Evolutionary conservation across 345 rosid genomes (phyloP).

Genomic region (Eucalyptus regnans): DNA sequence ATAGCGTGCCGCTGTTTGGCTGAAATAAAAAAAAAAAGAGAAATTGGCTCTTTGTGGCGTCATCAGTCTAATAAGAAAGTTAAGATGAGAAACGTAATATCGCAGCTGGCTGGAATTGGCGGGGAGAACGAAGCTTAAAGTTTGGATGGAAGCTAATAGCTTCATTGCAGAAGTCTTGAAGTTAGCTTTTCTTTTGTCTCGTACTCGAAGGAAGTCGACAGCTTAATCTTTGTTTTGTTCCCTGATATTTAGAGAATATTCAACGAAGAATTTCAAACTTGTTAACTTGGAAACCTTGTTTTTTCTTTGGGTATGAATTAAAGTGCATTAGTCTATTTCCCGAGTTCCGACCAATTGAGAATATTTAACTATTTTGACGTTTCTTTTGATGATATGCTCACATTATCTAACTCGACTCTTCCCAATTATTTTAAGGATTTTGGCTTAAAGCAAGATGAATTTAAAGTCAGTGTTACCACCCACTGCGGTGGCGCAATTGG

Average conservation of each 20-base stretch:
- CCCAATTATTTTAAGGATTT: not conserved
- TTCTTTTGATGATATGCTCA: not conserved
- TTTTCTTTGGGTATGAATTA: not conserved
- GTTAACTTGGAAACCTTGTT: not conserved
- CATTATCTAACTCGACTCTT: not conserved
- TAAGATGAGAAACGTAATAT: not conserved
- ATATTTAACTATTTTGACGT: not conserved
- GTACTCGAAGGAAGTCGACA: not conserved
- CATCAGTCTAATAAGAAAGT: not conserved
- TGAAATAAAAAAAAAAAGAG: no score
- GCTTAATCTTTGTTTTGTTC: not conserved
- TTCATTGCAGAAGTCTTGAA: not conserved
- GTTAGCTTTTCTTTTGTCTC: not conserved
- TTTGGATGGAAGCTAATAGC: not conserved
- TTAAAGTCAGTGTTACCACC: not conserved
- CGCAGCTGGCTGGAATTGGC: not conserved
- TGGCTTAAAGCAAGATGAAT: not conserved
- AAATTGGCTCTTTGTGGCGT: not conserved
- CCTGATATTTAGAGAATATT: not conserved
- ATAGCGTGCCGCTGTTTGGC: no score
- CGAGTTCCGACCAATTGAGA: not conserved
- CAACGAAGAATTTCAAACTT: not conserved
- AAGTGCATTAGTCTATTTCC: not conserved
- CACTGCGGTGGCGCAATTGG: no score
- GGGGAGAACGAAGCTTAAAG: not conserved